Evolutionary conservation across 2,329 filamentous ascomycete genomes (phyloP), one percentile per base, ranked within the genome.

Genomic region (Aspergillus pseudonomiae): DNA sequence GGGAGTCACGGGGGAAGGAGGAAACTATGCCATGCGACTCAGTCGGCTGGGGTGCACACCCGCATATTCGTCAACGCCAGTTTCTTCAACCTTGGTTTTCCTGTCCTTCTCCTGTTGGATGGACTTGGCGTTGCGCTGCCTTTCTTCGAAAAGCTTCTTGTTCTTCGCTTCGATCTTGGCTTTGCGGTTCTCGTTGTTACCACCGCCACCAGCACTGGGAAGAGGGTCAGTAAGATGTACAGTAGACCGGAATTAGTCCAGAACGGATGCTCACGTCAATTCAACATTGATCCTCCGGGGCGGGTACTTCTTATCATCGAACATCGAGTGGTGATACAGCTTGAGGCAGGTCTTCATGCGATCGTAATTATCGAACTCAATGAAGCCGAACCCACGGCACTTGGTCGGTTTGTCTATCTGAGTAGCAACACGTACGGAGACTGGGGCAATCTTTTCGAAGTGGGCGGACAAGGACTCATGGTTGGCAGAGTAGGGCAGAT

Each of bases 261-360:
- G 34, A 6, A 39, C 46, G 43, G 26, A 11, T 39, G 85, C 89
- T 79, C 79, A 93, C 86, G 93, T 97, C 69, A 98, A 80, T 80
- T 97, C 94, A 30, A 97, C 91, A 75, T 97, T 97, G 73, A 98
- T 96, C 79, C 89, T 91, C 71, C 94, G 84, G 58, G 88, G 81
- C 1, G 79, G 78, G 36, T 78, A 82, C 71, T 81, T 81, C 43
- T 81, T 81, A 59, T 85, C 84, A 63, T 87, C 81, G 75, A 97
- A 96, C 67, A 85, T 85, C 64, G 88, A 91, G 80, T 97, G 94
- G 80, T 98, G 94, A 80, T 94, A 94, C 67, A 93, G 88, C 78
- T 94, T 92, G 65, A 98, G 84, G 74, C 93, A 96, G 36, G 92
- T 95, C 83, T 96, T 91, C 93, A 97, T 96, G 75, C 91, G 88